Evolutionary conservation across 306 rosid species (phyloP).

Genomic region (Glycine latifolia): DNA sequence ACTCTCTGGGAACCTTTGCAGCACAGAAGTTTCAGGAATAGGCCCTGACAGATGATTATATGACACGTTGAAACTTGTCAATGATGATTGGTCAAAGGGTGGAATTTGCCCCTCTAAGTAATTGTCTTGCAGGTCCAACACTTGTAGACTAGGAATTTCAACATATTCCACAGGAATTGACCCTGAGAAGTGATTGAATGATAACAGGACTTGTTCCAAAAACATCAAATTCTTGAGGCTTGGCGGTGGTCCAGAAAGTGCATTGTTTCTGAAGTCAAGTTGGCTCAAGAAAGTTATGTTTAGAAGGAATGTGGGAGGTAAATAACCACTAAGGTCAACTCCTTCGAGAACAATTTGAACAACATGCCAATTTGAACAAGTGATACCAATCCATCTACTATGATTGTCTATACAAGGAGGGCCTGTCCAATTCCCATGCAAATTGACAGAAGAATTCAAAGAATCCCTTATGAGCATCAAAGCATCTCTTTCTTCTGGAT

Average conservation of each 20-base stretch:
- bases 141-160: constrained; percentile 48
- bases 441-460: constrained; percentile 54
- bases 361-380: constrained; percentile 71
- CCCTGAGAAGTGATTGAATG: constrained; percentile 60
- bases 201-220: constrained; percentile 54
- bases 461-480: constrained; percentile 63
- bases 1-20: constrained; percentile 59
- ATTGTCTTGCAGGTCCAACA: constrained; percentile 60
- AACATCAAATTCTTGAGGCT: constrained; percentile 54
- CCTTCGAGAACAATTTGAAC: constrained; percentile 60
- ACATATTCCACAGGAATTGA: constrained; percentile 59
- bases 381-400: constrained; percentile 70
- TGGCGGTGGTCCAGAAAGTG: constrained; percentile 62
- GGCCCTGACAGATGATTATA: constrained; percentile 62
- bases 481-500: constrained; percentile 70
- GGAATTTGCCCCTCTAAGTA: constrained; percentile 61
- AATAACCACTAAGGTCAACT: constrained; percentile 58
- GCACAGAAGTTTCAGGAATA: constrained; percentile 63
- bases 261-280: constrained; percentile 64
- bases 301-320: constrained; percentile 57
- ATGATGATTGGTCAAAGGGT: constrained; percentile 64
- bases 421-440: constrained; percentile 78
- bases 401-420: constrained; percentile 65
- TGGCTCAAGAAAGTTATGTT: constrained; percentile 60
- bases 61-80: constrained; percentile 65